Percentiles rank a stretch among this genome's conserved stretches.
Evolutionary conservation across 805 yeast genomes (phyloP).

Genomic region (Ogataea sp.): DNA sequence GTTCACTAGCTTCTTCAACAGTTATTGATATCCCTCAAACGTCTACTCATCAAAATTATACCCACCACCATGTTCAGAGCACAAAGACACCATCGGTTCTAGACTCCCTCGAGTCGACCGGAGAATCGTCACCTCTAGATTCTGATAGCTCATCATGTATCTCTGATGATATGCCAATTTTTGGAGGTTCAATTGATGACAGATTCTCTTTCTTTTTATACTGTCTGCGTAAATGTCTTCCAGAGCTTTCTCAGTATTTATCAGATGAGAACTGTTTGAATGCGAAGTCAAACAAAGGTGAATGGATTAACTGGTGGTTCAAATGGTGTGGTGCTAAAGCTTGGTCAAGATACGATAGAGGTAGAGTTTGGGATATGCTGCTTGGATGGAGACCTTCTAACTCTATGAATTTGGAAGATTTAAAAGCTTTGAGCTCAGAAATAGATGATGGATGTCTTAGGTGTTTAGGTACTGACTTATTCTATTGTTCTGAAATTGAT

Average conservation of each 20-base stretch:
- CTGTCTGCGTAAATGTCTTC: conserved; percentile 52
- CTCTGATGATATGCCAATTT: conserved; percentile 11
- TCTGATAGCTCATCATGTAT: conserved; percentile 5
- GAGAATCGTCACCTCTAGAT: neutral
- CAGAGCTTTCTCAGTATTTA: conserved; percentile 69
- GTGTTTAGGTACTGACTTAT: conserved; percentile 49
- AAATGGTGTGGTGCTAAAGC: conserved; percentile 85
- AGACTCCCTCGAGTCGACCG: too few species aligned
- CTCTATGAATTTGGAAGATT: conserved; percentile 15
- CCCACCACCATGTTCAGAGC: too few species aligned
- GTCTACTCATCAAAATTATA: too few species aligned
- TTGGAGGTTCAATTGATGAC: conserved; percentile 59
- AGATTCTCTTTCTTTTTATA: conserved; percentile 61
- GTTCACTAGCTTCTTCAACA: neutral
- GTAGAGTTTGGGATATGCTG: conserved; percentile 82
- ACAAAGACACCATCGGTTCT: too few species aligned
- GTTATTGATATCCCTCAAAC: neutral
- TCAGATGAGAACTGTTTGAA: conserved; percentile 73
- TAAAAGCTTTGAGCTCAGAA: conserved; percentile 13
- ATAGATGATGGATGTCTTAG: conserved; percentile 12
- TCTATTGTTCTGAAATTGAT: conserved; percentile 44
- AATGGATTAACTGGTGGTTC: conserved; percentile 94
- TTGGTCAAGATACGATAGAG: conserved; percentile 74
- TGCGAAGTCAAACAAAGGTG: conserved; percentile 57
- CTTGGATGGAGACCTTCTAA: conserved; percentile 62